Percentiles rank a stretch among this genome's conserved stretches.
Evolutionary conservation across 1,284 basidiomycete species (phyloP).

Genomic region (Lentinula novae-zelandiae): DNA sequence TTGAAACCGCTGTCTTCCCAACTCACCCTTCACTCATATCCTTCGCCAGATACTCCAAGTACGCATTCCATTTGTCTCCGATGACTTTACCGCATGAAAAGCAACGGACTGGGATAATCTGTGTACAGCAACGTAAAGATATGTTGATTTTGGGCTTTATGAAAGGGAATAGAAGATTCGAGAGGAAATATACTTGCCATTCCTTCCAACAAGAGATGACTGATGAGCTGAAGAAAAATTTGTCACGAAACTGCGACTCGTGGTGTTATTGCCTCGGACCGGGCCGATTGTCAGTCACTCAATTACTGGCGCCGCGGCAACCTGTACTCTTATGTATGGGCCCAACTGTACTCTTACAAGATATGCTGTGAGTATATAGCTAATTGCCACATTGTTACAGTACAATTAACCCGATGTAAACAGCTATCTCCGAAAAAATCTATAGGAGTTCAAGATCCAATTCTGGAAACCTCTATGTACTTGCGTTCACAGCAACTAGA

Average conservation of each 20-base stretch:
- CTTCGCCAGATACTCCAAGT: constrained; percentile 74
- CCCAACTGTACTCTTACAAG: too few species aligned
- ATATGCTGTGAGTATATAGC: neutral
- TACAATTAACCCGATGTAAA: neutral
- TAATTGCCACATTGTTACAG: neutral
- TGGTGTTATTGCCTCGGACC: neutral
- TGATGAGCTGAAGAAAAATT: neutral
- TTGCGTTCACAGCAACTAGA: neutral
- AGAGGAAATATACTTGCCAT: neutral
- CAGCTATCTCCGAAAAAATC: neutral
- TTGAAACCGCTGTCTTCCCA: neutral
- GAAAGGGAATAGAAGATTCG: neutral
- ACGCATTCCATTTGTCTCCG: constrained; percentile 89
- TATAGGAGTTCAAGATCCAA: neutral
- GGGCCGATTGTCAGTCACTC: neutral
- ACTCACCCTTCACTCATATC: constrained; percentile 85
- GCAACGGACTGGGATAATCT: constrained; percentile 87
- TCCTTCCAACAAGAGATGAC: neutral
- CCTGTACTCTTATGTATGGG: too few species aligned
- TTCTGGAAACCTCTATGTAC: neutral
- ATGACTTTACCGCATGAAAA: constrained; percentile 94
- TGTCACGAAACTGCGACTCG: neutral
- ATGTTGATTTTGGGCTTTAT: neutral
- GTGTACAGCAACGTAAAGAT: neutral
- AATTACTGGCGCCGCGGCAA: too few species aligned